A percentile compares a stretch with the other conserved stretches of the same genome.
Evolutionary conservation across 768 basidiomycete species (phyloP).

Genomic region (Gelatoporia subvermispora): DNA sequence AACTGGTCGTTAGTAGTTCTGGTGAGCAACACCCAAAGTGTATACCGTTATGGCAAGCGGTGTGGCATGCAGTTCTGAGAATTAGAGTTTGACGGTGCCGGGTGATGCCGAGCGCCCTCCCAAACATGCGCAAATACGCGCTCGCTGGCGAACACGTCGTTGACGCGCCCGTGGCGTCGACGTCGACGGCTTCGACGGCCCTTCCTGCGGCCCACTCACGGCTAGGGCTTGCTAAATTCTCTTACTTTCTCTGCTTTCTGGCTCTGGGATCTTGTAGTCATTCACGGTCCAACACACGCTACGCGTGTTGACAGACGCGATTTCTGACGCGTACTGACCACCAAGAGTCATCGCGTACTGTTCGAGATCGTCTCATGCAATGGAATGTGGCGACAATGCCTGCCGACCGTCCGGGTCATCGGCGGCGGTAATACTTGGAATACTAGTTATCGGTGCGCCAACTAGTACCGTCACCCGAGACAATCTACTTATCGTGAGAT

Average conservation of each 20-base stretch:
- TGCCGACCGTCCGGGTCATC: conserved; percentile 45
- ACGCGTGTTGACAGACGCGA: no score
- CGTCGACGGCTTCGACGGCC: neutral
- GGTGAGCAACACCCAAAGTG: conserved; percentile 1
- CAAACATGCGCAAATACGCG: neutral
- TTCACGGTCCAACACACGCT: neutral
- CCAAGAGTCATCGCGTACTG: neutral
- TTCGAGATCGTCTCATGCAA: conserved; percentile 35
- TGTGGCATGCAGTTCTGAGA: conserved; percentile 23
- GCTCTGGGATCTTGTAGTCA: neutral
- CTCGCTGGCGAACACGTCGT: neutral
- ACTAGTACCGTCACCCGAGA: conserved; percentile 1
- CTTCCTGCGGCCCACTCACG: neutral
- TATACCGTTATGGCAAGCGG: neutral
- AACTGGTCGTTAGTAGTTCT: conserved; percentile 27
- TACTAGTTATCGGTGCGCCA: neutral
- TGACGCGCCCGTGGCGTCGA: no score
- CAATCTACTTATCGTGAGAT: no score
- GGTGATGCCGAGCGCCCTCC: conserved; percentile 4
- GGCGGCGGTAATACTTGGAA: conserved; percentile 29
- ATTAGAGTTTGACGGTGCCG: conserved; percentile 17
- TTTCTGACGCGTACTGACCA: neutral
- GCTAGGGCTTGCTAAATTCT: neutral
- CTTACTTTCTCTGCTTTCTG: neutral
- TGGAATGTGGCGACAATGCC: conserved; percentile 81